Evolutionary conservation across 2,329 filamentous ascomycete genomes (phyloP), one percentile per base, ranked within the genome.

Genomic region (Harringtonia lauricola): DNA sequence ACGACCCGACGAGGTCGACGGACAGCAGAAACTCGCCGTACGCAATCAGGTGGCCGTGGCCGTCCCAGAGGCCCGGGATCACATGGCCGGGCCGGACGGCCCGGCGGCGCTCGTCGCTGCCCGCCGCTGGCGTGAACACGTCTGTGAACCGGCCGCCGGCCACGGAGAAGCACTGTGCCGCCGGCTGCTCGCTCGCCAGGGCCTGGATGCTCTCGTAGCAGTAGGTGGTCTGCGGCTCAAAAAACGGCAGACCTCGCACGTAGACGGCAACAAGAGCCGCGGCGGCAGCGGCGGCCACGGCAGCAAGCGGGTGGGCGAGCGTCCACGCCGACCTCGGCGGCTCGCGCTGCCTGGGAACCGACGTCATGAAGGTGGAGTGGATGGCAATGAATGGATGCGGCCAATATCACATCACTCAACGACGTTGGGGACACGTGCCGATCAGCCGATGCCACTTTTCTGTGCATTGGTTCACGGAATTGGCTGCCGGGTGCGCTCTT

Each of bases 11-110:
- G 3, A 86, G 60, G 51, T 79, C 70, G 0, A 80, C 79, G 5
- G 76, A 80, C 52, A 80, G 72, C 31, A 84, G 61, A 53, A 81
- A 79, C 59, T 84, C 79, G 41, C 61, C 81, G 55, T 81, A 83
- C 51, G 74, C 70, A 17, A 80, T 56, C 39, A 85, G 61, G 55
- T 85, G 81, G 0, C 78, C 81, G 56, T 85, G 81, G 0, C 79
- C 80, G 50, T 86, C 81, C 74, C 80, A 84, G 2, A 86, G 64
- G 0, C 81, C 81, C 0, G 81, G 81, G 22, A 83, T 72, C 2
- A 73, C 79, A 51, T 75, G 69, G 0, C 77, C 78, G 6, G 59
- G 49, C 5, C 12, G n/a, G n/a, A 14, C 13, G 5, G 36, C 18
- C 13, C 64, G 52, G 19, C 55, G 17, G 57, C 54, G 14, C 30